phyloP scores from a whole-genome alignment of 352 stramenopile species.

The Phytopythium delawarense region DNA sequence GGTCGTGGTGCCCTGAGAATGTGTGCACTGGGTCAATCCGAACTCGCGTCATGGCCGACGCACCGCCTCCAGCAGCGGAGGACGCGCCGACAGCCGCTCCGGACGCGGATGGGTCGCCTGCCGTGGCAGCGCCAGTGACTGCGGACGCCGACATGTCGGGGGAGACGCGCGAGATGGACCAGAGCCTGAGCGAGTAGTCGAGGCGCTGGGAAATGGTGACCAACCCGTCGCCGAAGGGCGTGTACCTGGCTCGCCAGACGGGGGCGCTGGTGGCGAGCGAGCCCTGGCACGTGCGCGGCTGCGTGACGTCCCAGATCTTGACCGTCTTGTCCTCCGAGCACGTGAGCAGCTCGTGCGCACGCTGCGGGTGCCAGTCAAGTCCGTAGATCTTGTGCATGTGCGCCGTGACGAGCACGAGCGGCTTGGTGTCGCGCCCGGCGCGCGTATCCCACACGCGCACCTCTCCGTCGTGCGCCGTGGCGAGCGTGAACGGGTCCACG shows the following conservation, averaged over 20 bases:
- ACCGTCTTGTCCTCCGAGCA: slow-evolving; percentile 84
- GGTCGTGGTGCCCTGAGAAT: slow-evolving; percentile 55
- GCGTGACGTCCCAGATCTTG: slow-evolving; percentile 77
- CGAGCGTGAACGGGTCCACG: slow-evolving; percentile 55
- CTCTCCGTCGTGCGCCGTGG: slow-evolving; percentile 78
- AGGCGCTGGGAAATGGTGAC: slow-evolving; percentile 69
- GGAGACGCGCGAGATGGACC: slow-evolving; percentile 39
- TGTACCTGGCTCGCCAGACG: slow-evolving; percentile 71
- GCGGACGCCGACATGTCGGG: background rate
- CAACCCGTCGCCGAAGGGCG: slow-evolving; percentile 78
- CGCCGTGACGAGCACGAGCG: slow-evolving; percentile 59
- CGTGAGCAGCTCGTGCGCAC: slow-evolving; percentile 76
- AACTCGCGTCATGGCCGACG: slow-evolving; percentile 8
- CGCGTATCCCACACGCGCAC: slow-evolving; percentile 78
- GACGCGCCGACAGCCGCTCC: slow-evolving; percentile 8
- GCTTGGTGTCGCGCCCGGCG: slow-evolving; percentile 36
- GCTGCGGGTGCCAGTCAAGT: slow-evolving; percentile 77
- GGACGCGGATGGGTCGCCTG: slow-evolving; percentile 10
- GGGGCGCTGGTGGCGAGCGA: slow-evolving; percentile 54
- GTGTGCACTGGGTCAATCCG: slow-evolving; percentile 49
- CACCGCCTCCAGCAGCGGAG: background rate
- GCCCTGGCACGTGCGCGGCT: slow-evolving; percentile 58
- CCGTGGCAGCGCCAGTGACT: background rate
- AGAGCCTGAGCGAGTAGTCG: slow-evolving; percentile 61
- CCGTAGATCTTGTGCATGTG: slow-evolving; percentile 86